A percentile compares a stretch with the other conserved stretches of the same genome.
Evolutionary conservation across 139 green algal genomes (phyloP).

Genomic region (Chlorella sp.): DNA sequence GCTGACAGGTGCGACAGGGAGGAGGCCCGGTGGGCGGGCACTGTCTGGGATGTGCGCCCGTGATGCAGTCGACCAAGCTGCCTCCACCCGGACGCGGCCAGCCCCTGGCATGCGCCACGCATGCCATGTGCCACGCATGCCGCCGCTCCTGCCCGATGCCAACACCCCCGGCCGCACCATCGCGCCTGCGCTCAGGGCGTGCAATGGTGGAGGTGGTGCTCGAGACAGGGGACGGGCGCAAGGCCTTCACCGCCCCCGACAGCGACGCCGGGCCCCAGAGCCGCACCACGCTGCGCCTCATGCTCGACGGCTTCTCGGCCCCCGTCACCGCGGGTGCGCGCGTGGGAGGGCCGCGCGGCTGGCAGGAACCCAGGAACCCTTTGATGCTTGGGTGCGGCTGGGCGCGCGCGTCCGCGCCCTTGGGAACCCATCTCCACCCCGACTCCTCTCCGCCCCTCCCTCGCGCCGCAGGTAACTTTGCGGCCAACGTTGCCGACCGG

Average conservation of each 20-base stretch:
- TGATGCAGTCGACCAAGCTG: too few species aligned
- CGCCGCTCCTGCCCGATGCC: too few species aligned
- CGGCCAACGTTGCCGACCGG: constrained; percentile 68
- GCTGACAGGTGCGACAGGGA: constrained; percentile 56
- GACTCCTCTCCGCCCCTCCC: not conserved
- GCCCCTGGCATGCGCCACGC: too few species aligned
- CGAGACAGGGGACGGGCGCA: constrained; percentile 13
- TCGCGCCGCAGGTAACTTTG: constrained; percentile 72
- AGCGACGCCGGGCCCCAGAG: constrained; percentile 33
- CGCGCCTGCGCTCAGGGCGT: too few species aligned
- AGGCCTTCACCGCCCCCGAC: constrained; percentile 23
- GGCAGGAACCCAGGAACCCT: too few species aligned
- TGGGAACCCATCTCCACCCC: not conserved
- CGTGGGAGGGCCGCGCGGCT: not conserved
- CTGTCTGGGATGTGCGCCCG: too few species aligned
- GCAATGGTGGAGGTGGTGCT: constrained; percentile 58
- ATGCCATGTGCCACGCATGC: too few species aligned
- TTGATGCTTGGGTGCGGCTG: not conserved
- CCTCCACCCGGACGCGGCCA: too few species aligned
- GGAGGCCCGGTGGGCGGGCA: too few species aligned
- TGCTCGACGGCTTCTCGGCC: constrained; percentile 83
- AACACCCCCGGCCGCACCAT: too few species aligned
- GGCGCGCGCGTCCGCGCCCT: not conserved
- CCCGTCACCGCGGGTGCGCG: too few species aligned
- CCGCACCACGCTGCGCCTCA: constrained; percentile 35